Conservation (phyloP, 306 rosid species). For the Gastrolobium villosum region DNA sequence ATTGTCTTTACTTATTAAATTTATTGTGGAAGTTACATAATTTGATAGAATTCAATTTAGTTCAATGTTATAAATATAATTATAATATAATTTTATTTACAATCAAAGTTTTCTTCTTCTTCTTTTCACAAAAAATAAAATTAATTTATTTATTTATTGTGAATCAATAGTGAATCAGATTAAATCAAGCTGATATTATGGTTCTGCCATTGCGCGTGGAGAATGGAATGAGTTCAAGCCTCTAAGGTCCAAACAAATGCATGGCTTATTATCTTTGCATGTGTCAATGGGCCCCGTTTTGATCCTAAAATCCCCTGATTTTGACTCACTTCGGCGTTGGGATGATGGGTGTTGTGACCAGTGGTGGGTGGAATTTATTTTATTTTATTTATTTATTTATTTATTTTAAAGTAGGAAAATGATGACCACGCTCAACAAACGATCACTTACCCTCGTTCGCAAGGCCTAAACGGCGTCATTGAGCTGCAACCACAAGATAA, state of each 20-base stretch:
- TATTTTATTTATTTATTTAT: not conserved
- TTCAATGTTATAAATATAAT: not conserved
- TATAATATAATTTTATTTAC: not conserved
- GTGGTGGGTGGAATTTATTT: not conserved
- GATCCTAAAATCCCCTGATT: conserved; percentile 55
- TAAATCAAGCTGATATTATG: not conserved
- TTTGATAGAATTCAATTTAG: not conserved
- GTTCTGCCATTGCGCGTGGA: not conserved
- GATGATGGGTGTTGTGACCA: conserved; percentile 5
- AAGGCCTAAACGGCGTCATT: not conserved
- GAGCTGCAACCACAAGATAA: not conserved
- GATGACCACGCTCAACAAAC: not conserved
- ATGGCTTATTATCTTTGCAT: not conserved
- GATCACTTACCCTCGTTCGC: conserved; percentile 6
- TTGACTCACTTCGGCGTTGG: conserved; percentile 27
- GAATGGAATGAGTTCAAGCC: not conserved
- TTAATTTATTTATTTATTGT: too few species aligned
- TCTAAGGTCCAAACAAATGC: not conserved
- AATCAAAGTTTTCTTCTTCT: not conserved
- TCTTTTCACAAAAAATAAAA: too few species aligned
- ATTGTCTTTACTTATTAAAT: not conserved
- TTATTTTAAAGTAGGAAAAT: not conserved
- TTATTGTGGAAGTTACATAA: not conserved
- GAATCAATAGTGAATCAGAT: not conserved
- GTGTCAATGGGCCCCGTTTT: conserved; percentile 58